Percentiles rank a stretch among this genome's conserved stretches.
Evolutionary conservation across 1,139 yeast species (phyloP).

Genomic region (Torulaspora globosa): DNA sequence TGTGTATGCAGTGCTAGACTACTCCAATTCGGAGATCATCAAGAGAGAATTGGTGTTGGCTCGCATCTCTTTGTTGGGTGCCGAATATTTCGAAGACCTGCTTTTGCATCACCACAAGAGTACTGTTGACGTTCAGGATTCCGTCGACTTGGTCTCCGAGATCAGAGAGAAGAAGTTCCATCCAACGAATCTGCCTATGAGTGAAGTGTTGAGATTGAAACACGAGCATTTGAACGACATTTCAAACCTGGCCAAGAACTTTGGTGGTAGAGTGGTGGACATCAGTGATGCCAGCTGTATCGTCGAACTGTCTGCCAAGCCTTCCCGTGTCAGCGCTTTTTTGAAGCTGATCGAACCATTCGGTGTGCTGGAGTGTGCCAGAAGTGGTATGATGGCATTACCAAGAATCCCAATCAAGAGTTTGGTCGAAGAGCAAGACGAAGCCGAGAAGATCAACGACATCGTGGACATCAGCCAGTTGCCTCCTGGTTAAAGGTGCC

Average conservation of each 20-base stretch:
- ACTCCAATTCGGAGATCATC: constrained; percentile 84
- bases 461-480: constrained; percentile 70
- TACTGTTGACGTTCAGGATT: constrained; percentile 24
- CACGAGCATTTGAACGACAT: constrained; percentile 84
- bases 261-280: constrained; percentile 91
- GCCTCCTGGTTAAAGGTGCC: constrained; percentile 76
- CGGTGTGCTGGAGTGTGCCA: constrained; percentile 91
- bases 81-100: constrained; percentile 94
- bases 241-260: constrained; percentile 72
- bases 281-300: constrained; percentile 91
- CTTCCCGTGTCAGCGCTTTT: constrained; percentile 80
- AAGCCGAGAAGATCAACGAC: constrained; percentile 37
- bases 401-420: constrained; percentile 83
- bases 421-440: constrained; percentile 49
- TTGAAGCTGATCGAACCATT: constrained; percentile 89
- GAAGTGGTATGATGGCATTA: constrained; percentile 98
- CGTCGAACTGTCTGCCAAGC: constrained; percentile 92
- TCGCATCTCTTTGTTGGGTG: constrained; percentile 87
- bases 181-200: constrained; percentile 85
- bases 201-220: constrained; percentile 92
- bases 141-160: constrained; percentile 34
- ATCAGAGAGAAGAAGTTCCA: constrained; percentile 54
- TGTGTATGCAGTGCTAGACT: constrained; percentile 95
- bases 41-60: constrained; percentile 87
- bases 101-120: constrained; percentile 73